These are phyloP conservation scores for Triadica sebifera DNA, from an alignment of 345 rosid genomes.

Conservation along the genomic window DNA sequence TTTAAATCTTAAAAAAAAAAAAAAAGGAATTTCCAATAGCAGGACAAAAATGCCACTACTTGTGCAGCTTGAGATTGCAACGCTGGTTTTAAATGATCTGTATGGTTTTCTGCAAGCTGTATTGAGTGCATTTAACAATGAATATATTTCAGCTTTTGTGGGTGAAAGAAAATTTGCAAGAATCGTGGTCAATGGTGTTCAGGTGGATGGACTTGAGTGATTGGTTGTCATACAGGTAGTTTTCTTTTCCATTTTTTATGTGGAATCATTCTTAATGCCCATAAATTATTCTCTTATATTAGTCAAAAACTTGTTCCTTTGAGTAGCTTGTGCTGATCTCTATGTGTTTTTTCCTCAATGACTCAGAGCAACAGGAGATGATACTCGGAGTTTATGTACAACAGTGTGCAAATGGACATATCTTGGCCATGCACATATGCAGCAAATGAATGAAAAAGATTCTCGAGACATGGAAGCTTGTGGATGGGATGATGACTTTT, in stretches of 20 bases:
- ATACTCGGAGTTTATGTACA: constrained; percentile 93
- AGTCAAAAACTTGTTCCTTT: constrained; percentile 6
- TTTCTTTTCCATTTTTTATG: constrained; percentile 1
- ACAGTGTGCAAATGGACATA: constrained; percentile 97
- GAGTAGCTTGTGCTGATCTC: constrained; percentile 3
- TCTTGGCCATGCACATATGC: constrained; percentile 99
- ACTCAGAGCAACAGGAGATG: constrained; percentile 90
- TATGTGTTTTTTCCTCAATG: neutral
- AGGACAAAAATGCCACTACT: neutral
- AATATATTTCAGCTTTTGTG: constrained; percentile 73
- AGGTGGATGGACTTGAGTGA: constrained; percentile 99
- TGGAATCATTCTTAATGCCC: constrained; percentile 5
- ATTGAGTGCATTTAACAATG: neutral
- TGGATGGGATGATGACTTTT: constrained; percentile 99
- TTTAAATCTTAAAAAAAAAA: neutral
- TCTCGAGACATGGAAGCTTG: constrained; percentile 92
- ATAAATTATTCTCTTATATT: constrained; percentile 8
- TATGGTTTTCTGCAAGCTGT: neutral
- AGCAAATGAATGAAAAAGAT: constrained; percentile 63
- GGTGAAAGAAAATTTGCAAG: constrained; percentile 94
- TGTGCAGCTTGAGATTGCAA: constrained; percentile 2
- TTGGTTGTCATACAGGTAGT: constrained; percentile 88
- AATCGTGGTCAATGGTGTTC: constrained; percentile 93
- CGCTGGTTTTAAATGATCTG: neutral
- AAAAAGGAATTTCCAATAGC: neutral